Base-by-base conservation (phyloP, 441 rosid genomes). In the Raphanus hybrid region DNA sequence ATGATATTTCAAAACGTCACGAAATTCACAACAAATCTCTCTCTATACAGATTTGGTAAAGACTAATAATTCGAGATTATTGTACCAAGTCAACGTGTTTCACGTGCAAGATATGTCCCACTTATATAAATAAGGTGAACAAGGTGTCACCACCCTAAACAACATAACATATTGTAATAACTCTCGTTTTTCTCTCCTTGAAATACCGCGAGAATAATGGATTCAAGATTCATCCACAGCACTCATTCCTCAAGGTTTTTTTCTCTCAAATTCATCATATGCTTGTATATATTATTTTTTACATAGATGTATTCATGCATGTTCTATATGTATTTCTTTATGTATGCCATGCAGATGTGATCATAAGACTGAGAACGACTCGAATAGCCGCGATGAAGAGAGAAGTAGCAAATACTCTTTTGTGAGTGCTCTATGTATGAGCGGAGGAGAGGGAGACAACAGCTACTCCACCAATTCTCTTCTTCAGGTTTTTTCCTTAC, bases 361-460 rank as follows among this genome's bases (percentile, higher is more conserved):
- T 15, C 7, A 15, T 52, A 15, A 52, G 58, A 2, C 58, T 52
- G 23, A 52, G 23, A 15, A 15, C 10, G 18, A 15, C 4, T 15
- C 58, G 57, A 50, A 15, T 50, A 50, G 9, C 23, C 10, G 58
- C 23, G 58, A 52, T 15, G 58, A 52, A 52, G 58, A 52, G 23
- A 15, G 58, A 52, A 52, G 20, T 7, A 52, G 10, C 58, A 52
- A 52, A 52, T 52, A 52, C 58, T 52, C 58, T 52, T 52, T 52
- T 52, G 58, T 52, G 58, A 52, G 58, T 52, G 58, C 58, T 52
- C 58, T 52, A 52, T 15, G 57, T 52, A 52, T 52, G 58, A 52
- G 58, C 58, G 58, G 58, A 52, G 58, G 58, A 52, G 58, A 52
- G 58, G 58, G 58, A 52, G 58, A 15, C 23, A 52, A 52, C 58